Conservation (phyloP, 345 rosid species). For the Salix exigua region DNA sequence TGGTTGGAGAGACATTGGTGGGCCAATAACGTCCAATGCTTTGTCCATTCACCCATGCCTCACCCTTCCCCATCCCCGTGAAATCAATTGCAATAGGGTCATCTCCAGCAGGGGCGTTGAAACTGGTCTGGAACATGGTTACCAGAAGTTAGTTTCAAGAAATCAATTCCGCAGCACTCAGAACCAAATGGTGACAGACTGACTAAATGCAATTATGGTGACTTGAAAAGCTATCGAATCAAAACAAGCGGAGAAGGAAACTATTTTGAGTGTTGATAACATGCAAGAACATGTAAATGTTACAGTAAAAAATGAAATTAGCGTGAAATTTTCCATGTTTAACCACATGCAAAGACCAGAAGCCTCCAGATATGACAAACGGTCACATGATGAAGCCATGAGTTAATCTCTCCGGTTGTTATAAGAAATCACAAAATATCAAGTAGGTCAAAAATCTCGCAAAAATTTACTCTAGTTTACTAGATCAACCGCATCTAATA, state of each 20-base stretch:
- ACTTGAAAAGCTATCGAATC: no score
- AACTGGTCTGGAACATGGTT: conserved; percentile 47
- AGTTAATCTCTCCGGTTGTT: background rate
- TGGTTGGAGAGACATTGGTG: conserved; percentile 38
- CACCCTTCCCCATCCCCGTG: conserved; percentile 87
- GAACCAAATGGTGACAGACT: background rate
- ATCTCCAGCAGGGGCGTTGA: conserved; percentile 63
- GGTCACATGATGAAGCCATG: background rate
- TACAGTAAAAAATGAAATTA: background rate
- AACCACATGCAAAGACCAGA: no score
- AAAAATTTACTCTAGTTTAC: no score
- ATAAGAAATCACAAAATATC: background rate
- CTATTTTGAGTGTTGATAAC: no score
- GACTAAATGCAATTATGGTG: no score
- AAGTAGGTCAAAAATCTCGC: background rate
- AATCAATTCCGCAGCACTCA: background rate
- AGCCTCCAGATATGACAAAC: background rate
- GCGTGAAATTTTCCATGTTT: background rate
- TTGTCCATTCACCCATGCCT: conserved; percentile 96
- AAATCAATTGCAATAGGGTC: conserved; percentile 81
- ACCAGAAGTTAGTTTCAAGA: conserved; percentile 3
- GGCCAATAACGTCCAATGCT: conserved; percentile 98
- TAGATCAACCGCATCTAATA: no score
- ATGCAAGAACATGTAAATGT: no score
- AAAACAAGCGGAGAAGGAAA: no score